Evolutionary conservation across 2,329 filamentous ascomycete species (phyloP).

Genomic region (Diplocarpon mali): DNA sequence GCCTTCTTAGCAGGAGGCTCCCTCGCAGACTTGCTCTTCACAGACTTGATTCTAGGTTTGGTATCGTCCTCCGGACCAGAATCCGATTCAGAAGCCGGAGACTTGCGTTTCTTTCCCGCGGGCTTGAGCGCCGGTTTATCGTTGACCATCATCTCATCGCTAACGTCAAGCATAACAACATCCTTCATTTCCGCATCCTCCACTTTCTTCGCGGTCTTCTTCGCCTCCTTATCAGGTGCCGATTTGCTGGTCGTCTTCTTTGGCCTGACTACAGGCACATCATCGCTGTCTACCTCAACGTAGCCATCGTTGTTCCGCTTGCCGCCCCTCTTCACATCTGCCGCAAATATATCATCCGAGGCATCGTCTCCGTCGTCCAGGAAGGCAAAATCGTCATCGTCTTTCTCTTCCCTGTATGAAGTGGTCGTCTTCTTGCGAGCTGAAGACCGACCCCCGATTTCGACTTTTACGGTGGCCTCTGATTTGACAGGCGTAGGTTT

Average conservation of each 20-base stretch:
- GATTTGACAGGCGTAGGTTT: constrained; percentile 21
- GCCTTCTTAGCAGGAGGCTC: constrained; percentile 27
- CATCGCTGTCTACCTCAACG: constrained; percentile 56
- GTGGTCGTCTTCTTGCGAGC: constrained; percentile 21
- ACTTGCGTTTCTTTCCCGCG: constrained; percentile 45
- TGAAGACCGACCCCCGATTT: constrained; percentile 19
- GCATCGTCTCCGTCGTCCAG: constrained; percentile 63
- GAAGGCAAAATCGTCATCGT: constrained; percentile 46
- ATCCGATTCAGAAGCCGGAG: constrained; percentile 37
- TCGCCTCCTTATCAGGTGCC: constrained; percentile 24
- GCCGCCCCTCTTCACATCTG: constrained; percentile 52
- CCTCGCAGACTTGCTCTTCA: constrained; percentile 24
- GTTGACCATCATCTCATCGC: constrained; percentile 32
- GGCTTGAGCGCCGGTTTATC: constrained; percentile 20
- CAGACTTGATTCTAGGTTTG: constrained; percentile 46
- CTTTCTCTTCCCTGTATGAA: constrained; percentile 16
- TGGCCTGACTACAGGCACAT: constrained; percentile 51
- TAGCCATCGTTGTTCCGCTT: constrained; percentile 67
- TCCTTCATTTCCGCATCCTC: constrained; percentile 36
- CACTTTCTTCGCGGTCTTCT: constrained; percentile 24
- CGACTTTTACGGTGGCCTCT: constrained; percentile 10
- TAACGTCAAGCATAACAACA: constrained; percentile 30
- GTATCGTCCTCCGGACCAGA: constrained; percentile 41
- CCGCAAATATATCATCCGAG: constrained; percentile 77
- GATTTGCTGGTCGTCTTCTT: constrained; percentile 33